Evolutionary conservation across 352 stramenopile species (phyloP).

Genomic region (Nothophytophthora sp.): DNA sequence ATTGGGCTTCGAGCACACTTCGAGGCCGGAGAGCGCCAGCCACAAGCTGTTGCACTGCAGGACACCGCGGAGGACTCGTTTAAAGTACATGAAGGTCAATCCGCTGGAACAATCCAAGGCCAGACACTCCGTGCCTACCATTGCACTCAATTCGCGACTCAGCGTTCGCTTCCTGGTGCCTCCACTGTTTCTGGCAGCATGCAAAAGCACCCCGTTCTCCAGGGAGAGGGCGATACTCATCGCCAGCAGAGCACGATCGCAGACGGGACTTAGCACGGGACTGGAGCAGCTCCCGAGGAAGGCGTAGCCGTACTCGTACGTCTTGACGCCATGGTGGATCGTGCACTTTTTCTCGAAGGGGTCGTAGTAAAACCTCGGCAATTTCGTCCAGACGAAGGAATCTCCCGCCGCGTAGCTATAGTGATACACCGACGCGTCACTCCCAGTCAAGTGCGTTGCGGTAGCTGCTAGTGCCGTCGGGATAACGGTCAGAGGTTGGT

Average conservation of each 20-base stretch:
- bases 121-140: slow-evolving; percentile 45
- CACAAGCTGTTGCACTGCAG: slow-evolving; percentile 46
- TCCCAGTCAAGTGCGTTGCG: slow-evolving; percentile 12
- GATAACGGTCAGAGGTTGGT: slow-evolving; percentile 22
- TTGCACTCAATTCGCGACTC: slow-evolving; percentile 39
- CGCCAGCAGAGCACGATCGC: slow-evolving; percentile 53
- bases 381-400: slow-evolving; percentile 64
- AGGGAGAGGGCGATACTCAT: slow-evolving; percentile 61
- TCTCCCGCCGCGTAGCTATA: slow-evolving; percentile 46
- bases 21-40: slow-evolving; percentile 42
- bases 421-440: slow-evolving; percentile 32
- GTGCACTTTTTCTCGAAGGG: slow-evolving; percentile 53
- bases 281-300: slow-evolving; percentile 48
- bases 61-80: slow-evolving; percentile 36
- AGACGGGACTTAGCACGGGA: slow-evolving; percentile 58
- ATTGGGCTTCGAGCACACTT: slow-evolving; percentile 29
- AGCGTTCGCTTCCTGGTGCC: slow-evolving; percentile 47
- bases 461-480: slow-evolving; percentile 11
- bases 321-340: slow-evolving; percentile 61
- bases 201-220: slow-evolving; percentile 49
- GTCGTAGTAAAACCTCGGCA: slow-evolving; percentile 65
- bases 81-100: slow-evolving; percentile 37
- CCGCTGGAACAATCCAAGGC: slow-evolving; percentile 38
- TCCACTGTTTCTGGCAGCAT: slow-evolving; percentile 22
- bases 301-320: slow-evolving; percentile 63